Percentiles rank a stretch among this genome's conserved stretches.
phyloP scores from a whole-genome alignment of 371 early-diverging fungal genomes.

The Apophysomyces sp. region DNA sequence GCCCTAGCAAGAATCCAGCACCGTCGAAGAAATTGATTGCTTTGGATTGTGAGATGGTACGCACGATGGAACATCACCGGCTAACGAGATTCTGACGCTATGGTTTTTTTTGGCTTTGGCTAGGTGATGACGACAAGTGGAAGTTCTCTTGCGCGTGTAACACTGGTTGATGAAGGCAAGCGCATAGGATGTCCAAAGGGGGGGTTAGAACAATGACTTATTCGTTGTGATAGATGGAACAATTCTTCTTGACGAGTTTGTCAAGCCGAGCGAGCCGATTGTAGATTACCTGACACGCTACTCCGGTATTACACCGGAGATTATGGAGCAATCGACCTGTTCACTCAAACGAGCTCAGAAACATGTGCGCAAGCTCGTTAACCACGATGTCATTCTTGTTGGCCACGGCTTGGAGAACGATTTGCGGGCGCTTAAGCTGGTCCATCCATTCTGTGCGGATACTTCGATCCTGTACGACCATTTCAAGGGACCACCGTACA shows the following conservation, averaged over 20 bases:
- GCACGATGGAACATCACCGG: too few relatives aligned
- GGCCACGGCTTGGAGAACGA: constrained; percentile 48
- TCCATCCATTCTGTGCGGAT: constrained; percentile 72
- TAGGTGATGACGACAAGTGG: constrained; percentile 68
- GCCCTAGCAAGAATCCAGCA: constrained; percentile 18
- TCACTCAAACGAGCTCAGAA: constrained; percentile 61
- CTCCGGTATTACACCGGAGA: constrained; percentile 70
- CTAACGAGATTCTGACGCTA: not conserved
- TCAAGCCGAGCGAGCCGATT: constrained; percentile 65
- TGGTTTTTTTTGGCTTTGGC: not conserved
- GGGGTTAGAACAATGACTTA: not conserved
- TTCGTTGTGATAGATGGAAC: constrained; percentile 26
- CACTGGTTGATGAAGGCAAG: constrained; percentile 58
- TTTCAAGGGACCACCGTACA: constrained; percentile 57
- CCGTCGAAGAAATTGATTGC: constrained; percentile 52
- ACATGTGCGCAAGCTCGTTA: constrained; percentile 50
- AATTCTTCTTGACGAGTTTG: constrained; percentile 69
- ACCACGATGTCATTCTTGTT: constrained; percentile 57
- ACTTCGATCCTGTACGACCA: constrained; percentile 68
- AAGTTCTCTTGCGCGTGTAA: constrained; percentile 69
- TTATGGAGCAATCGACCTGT: constrained; percentile 51
- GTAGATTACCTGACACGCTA: constrained; percentile 69
- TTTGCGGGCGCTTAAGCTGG: constrained; percentile 42
- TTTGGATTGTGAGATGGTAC: constrained; percentile 88
- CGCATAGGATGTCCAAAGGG: not conserved